Evolutionary conservation across 2,329 filamentous ascomycete species (phyloP), one percentile per base, ranked within the genome.

Genomic region (Fonsecaea monophora): DNA sequence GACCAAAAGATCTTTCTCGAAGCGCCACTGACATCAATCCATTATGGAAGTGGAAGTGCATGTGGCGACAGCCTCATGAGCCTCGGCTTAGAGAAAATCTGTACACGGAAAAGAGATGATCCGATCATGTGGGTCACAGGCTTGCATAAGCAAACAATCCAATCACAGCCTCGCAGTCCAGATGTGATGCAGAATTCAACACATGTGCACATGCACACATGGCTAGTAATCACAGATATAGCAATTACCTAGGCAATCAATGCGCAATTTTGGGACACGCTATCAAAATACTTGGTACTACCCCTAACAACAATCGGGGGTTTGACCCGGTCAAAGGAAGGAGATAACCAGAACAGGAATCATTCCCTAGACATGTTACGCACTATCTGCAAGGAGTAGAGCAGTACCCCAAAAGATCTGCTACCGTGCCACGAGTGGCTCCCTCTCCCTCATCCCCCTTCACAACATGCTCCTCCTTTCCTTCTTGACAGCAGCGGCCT

Each of bases 391-490:
- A 2, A 25, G 25, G 25, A 25, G 18, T 50, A 21, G 1, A 4
- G 21, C 2, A 3, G 5, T 50, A 12, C 18, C 45, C 21, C 18
- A 50, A 25, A 25, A 50, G 18, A 10, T 25, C 30, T 50, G 45
- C 45, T 12, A 21, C 34, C 10, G 12, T n/a, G 25, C 25, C 53
- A 55, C n/a, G 35, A 55, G 25, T 25, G 25, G 25, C 25, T 25
- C 2, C 25, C 25, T 25, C 25, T 3, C 3, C 25, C 25, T 3
- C 25, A 25, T 25, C 0, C 25, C 3, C 25, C n/a, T 48, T 70
- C 64, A 71, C 34, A 71, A 56, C 64, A 68, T 71, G n/a, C 64
- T 60, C 40, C 66, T 64, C 54, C 68, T 59, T 56, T 66, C 40
- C 58, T 58, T 35, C 60, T 67, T 70, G 18, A 72, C 64, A 1